Conservation (phyloP, 2,329 filamentous ascomycete genomes). For the Aspergillus pseudoviridinutans region DNA sequence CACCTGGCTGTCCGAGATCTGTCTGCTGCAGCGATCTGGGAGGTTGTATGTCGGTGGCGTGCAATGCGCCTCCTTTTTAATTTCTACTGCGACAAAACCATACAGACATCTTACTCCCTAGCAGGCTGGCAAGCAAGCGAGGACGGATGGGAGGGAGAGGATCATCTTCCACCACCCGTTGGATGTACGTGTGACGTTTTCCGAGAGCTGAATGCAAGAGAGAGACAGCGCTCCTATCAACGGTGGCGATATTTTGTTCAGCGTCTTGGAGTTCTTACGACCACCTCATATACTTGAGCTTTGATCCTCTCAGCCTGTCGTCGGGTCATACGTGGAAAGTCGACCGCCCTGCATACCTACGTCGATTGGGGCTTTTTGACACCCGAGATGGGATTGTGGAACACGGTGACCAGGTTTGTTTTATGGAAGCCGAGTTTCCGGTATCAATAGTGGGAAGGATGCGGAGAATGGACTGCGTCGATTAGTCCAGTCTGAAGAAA, state of each 20-base stretch:
- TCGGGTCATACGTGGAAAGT: background rate
- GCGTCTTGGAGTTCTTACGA: background rate
- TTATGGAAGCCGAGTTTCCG: background rate
- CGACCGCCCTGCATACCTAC: background rate
- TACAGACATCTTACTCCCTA: background rate
- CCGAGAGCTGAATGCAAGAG: no score
- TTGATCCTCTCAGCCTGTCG: background rate
- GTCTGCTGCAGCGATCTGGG: background rate
- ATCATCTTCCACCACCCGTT: no score
- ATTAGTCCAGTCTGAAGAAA: background rate
- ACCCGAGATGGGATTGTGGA: background rate
- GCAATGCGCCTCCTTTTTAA: background rate
- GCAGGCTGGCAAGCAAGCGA: background rate
- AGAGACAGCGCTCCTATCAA: no score
- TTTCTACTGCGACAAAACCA: background rate
- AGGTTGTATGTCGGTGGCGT: background rate
- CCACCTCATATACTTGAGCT: background rate
- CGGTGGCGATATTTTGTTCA: background rate
- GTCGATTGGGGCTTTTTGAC: background rate
- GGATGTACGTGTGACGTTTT: no score
- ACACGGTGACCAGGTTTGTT: background rate
- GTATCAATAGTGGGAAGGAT: background rate
- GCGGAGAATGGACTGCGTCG: background rate
- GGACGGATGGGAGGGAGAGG: no score
- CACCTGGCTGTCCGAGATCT: background rate